Evolutionary conservation across 129 eudicot genomes (phyloP), one percentile per base, ranked within the genome.

Genomic region (Escallonia herrerae): DNA sequence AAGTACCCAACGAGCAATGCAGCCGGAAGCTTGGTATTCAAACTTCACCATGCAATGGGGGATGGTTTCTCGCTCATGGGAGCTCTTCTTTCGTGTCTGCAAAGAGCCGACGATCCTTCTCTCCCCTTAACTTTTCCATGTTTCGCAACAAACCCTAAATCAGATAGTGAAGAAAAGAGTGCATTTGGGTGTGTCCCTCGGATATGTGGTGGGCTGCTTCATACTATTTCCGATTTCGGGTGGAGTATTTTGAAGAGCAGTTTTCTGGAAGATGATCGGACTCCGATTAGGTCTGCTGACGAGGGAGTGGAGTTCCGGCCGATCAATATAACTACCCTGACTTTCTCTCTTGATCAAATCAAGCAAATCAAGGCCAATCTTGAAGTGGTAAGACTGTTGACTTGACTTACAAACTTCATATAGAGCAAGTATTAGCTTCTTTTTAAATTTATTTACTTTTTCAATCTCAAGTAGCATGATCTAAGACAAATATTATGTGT

Each of bases 41-140:
- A 81, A 82, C 84, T 85, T 50, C 87, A 85, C 53, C 91, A 85
- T 70, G 91, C 91, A 11, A 80, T 85, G 49, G 91, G 91, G 7
- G 91, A 85, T 67, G 91, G 91, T 13, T 85, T 72, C 37, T 85
- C 91, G 40, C 82, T 85, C 6, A 85, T 85, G 87, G 91, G 91
- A 9, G 91, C 91, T n/a, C 87, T 85, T 53, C 84, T 85, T 4
- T 75, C 91, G 2, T 85, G 91, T 65, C 62, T 81, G 22, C 77
- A 85, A 78, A 63, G 91, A 63, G 82, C 78, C 12, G 90, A 84
- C 39, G 60, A 81, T 72, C 90, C 90, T 62, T 69, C 78, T 12
- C 66, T 84, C 5, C 86, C 90, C 33, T 55, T 84, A 43, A 81
- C 86, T 15, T 84, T 84, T 67, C 90, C 90, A 13, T 64, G 67